A percentile compares a stretch with the other conserved stretches of the same genome.
Conservation (phyloP, 73 alveolate species). For the Paramecium pentaurelia region DNA sequence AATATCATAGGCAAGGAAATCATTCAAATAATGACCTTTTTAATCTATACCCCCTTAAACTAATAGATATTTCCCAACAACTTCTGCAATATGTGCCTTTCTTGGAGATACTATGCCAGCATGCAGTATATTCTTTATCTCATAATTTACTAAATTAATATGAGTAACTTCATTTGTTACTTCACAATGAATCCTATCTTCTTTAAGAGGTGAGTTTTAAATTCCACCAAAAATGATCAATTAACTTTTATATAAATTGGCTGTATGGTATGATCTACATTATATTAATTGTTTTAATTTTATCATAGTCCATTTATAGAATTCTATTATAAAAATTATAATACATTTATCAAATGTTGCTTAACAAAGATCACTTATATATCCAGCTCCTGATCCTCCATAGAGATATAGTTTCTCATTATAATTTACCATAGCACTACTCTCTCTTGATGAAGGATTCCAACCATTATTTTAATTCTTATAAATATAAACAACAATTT, state of each 20-base stretch:
- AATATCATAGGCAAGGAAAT: not conserved
- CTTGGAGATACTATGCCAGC: constrained; percentile 24
- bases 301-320: not conserved
- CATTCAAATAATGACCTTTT: not conserved
- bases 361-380: not conserved
- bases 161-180: not conserved
- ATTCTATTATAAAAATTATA: not conserved
- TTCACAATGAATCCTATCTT: not conserved
- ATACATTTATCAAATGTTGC: constrained; percentile 11
- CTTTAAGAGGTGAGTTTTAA: not conserved
- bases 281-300: not conserved
- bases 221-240: not conserved
- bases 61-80: not conserved
- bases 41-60: not conserved
- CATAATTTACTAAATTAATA: not conserved
- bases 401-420: not conserved
- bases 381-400: constrained; percentile 35
- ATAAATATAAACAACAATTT: not conserved
- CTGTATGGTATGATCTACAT: constrained; percentile 11
- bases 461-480: not conserved
- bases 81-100: not conserved
- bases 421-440: not conserved
- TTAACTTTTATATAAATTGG: not conserved
- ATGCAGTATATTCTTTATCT: not conserved
- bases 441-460: not conserved